phyloP scores from a whole-genome alignment of 805 yeast genomes.

The Cyberlindnera japonica region DNA sequence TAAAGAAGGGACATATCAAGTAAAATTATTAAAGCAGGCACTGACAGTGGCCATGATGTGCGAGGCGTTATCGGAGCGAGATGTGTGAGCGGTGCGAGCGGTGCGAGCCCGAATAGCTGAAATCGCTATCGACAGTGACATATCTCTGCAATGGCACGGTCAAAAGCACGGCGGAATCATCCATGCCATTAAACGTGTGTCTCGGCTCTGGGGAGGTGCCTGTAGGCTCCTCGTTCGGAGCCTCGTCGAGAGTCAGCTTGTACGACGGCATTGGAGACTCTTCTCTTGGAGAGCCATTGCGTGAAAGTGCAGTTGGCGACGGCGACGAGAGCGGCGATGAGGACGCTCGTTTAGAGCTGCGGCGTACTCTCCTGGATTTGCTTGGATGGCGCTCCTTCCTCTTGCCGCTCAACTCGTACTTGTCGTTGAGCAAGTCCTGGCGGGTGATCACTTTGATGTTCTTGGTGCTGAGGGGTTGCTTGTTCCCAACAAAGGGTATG shows the following conservation, averaged over 20 bases:
- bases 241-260: neutral
- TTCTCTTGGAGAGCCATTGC: too few species aligned
- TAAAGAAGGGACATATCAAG: too few species aligned
- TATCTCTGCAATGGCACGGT: slow-evolving; percentile 4
- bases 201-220: neutral
- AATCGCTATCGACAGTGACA: slow-evolving; percentile 1
- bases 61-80: too few species aligned
- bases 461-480: slow-evolving; percentile 19
- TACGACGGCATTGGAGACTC: neutral
- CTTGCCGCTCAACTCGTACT: slow-evolving; percentile 8
- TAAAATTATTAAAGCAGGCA: too few species aligned
- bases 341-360: too few species aligned
- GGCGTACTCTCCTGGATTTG: too few species aligned
- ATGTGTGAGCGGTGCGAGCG: too few species aligned
- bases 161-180: slow-evolving; percentile 2
- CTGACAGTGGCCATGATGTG: too few species aligned
- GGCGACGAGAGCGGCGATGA: too few species aligned
- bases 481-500: neutral
- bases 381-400: too few species aligned
- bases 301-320: too few species aligned
- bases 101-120: too few species aligned
- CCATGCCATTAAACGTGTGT: slow-evolving; percentile 5
- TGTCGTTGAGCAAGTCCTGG: slow-evolving; percentile 24
- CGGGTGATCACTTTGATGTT: slow-evolving; percentile 26
- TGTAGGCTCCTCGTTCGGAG: neutral